Conservation (phyloP, 1,139 yeast species). For the Saccharomyces hybrid region DNA sequence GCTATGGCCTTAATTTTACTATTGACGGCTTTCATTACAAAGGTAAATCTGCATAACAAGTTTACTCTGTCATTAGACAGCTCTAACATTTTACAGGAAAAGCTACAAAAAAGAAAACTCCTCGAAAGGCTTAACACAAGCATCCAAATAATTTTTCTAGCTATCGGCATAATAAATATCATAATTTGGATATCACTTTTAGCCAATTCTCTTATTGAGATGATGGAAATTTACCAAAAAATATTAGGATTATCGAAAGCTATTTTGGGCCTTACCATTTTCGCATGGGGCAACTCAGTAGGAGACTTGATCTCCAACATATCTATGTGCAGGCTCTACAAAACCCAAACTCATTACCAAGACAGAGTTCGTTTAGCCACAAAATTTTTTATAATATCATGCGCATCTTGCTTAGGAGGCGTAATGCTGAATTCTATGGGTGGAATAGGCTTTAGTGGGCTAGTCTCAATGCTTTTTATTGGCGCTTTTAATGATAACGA, state of each 20-base stretch:
- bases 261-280: constrained; percentile 74
- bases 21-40: constrained; percentile 9
- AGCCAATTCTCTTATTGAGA: constrained; percentile 49
- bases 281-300: constrained; percentile 87
- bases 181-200: constrained; percentile 59
- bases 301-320: constrained; percentile 89
- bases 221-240: constrained; percentile 40
- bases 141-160: constrained; percentile 12
- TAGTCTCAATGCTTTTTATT: constrained; percentile 27
- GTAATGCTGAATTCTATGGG: constrained; percentile 31
- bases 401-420: constrained; percentile 32
- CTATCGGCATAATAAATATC: constrained; percentile 72
- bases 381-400: constrained; percentile 29
- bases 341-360: constrained; percentile 20
- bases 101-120: neutral
- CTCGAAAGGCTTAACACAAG: neutral
- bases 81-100: neutral
- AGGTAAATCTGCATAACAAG: constrained; percentile 12
- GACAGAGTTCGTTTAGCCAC: constrained; percentile 22
- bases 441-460: constrained; percentile 32
- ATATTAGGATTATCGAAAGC: constrained; percentile 52
- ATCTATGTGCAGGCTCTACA: constrained; percentile 39
- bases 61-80: constrained; percentile 18
- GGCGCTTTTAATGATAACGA: constrained; percentile 10
- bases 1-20: constrained; percentile 10